Conservation (phyloP, 139 green algal genomes). For the Chlorella sp. region DNA sequence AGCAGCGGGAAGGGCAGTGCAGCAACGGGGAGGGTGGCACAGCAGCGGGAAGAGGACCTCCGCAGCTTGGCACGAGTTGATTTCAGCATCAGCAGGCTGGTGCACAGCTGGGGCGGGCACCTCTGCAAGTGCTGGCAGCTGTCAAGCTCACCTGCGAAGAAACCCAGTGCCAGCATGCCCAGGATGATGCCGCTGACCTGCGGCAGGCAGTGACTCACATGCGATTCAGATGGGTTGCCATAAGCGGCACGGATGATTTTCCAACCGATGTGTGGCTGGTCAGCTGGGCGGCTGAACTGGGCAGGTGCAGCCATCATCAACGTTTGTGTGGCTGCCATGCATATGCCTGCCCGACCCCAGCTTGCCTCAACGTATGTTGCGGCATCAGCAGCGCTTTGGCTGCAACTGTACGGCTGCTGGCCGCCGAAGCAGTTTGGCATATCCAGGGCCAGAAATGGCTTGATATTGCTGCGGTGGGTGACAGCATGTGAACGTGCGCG, state of each 20-base stretch:
- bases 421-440: slow-evolving; percentile 25
- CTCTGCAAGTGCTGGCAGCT: neutral
- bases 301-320: neutral
- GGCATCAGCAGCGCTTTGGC: neutral
- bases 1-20: no score
- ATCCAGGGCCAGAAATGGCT: slow-evolving; percentile 20
- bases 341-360: neutral
- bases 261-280: neutral
- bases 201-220: neutral
- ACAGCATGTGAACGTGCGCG: no score
- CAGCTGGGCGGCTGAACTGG: neutral
- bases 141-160: slow-evolving; percentile 36
- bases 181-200: slow-evolving; percentile 54
- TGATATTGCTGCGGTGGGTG: slow-evolving; percentile 34
- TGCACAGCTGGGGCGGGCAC: no score
- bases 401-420: slow-evolving; percentile 8
- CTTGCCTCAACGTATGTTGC: slow-evolving; percentile 33
- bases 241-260: neutral
- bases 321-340: neutral
- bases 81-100: no score
- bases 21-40: no score
- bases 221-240: neutral
- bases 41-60: no score
- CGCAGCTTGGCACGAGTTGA: no score
- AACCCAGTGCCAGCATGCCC: slow-evolving; percentile 60